Percentiles rank a stretch among this genome's conserved stretches.
phyloP scores from a whole-genome alignment of 306 rosid genomes.

The Sophora flavescens region DNA sequence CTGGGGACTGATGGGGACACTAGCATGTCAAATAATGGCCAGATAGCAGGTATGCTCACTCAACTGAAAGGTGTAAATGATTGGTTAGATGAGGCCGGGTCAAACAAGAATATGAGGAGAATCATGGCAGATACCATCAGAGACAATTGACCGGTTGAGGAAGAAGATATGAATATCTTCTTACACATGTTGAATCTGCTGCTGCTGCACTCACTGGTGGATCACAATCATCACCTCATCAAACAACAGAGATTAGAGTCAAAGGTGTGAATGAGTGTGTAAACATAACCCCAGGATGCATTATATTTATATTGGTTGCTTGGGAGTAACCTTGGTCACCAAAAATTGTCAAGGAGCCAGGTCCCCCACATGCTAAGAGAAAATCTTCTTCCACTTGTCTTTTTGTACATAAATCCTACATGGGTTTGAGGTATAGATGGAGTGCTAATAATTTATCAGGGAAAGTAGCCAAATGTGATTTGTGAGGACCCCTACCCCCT shows the following conservation, averaged over 20 bases:
- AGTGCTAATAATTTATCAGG: constrained; percentile 46
- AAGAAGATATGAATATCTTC: constrained; percentile 98
- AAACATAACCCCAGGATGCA: constrained; percentile 25
- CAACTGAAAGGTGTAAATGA: constrained; percentile 96
- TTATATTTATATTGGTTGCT: constrained; percentile 37
- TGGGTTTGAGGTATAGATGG: constrained; percentile 60
- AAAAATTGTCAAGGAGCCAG: constrained; percentile 40
- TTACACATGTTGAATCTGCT: constrained; percentile 96
- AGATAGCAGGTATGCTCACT: constrained; percentile 88
- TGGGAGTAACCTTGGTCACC: constrained; percentile 46
- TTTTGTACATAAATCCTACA: constrained; percentile 64
- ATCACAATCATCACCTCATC: constrained; percentile 49
- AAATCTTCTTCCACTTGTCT: constrained; percentile 9
- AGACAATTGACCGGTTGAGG: constrained; percentile 81
- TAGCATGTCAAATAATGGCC: constrained; percentile 80
- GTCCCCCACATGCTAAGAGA: background rate
- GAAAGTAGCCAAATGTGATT: constrained; percentile 35
- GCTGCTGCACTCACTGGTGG: constrained; percentile 91
- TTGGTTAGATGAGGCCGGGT: constrained; percentile 86
- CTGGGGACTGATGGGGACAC: constrained; percentile 83
- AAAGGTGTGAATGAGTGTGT: constrained; percentile 54
- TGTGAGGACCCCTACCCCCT: constrained; percentile 38
- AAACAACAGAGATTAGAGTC: constrained; percentile 60
- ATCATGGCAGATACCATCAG: constrained; percentile 58
- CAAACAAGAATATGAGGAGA: constrained; percentile 63